Evolutionary conservation across 441 rosid genomes (phyloP), one percentile per base, ranked within the genome.

Genomic region (Erysimum cheiri): DNA sequence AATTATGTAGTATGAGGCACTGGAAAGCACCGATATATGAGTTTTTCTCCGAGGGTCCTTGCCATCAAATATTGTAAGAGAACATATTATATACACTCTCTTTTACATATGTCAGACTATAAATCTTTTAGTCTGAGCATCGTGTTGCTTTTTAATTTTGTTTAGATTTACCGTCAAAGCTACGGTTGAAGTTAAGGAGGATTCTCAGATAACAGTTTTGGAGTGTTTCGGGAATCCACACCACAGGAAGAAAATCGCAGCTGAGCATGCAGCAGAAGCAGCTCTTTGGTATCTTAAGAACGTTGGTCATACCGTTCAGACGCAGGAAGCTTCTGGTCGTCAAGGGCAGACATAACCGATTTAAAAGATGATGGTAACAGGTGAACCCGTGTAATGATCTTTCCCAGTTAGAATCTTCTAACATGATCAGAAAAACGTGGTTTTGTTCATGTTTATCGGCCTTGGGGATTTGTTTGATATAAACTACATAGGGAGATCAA

Each of bases 211-310:
- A n/a, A 77, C 72, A 0, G 14, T 69, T 43, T 59, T 87, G 70
- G 88, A 87, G 72, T 79, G 91, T 73, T 82, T 72, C 49, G 72
- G 91, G 8, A 71, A 55, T 8, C 84, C 86, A 44, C 80, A 55
- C 15, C 3, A 61, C 5, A 81, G 37, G 26, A 87, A 87, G 82
- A 89, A 84, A 73, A 31, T 60, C 7, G 89, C 93, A 26, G 87
- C 89, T 35, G 88, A 85, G 65, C 81, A 81, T 64, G 91, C 96
- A 40, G 89, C 92, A 4, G 86, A 85, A 79, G 96, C 82, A 43
- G 91, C 88, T 1, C 49, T 87, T 40, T 89, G 93, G 96, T 89
- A 80, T 77, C 72, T 87, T 73, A 67, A 75, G 6, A 61, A 68
- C 8, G 50, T 59, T 41, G 90, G 86, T 64, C 62, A 80, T 80